Base-by-base conservation (phyloP, 2,329 filamentous ascomycete species). In the Botrytis paeoniae region DNA sequence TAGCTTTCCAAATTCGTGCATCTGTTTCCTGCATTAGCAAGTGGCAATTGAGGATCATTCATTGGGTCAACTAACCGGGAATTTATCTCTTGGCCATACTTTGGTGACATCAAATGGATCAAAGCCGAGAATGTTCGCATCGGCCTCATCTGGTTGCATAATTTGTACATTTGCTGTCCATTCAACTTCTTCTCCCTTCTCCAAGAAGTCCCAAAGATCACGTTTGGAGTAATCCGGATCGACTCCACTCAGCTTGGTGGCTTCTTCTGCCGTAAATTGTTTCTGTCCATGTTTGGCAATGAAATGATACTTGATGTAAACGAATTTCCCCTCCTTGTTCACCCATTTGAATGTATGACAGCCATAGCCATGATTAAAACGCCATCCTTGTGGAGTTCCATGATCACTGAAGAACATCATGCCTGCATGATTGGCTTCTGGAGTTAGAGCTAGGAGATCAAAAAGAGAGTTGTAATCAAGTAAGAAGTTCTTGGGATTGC, bases 321-420 rank as follows among this genome's bases (percentile, higher is more conserved):
- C 83, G 81, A 85, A 88, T 12, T 83, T 83, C 64, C 86, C 86
- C 51, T 87, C 84, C 14, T 85, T 83, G 77, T 88, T 88, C 75
- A 85, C 83, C 78, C 86, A 84, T 77, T 88, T 88, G 78, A 86
- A 85, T 0, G 86, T 87, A 78, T 89, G 85, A 2, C 86, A 86
- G 7, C 83, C 84, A 78, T 87, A 88, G 7, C 84, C 86, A 78
- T 89, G 85, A 82, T 88, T 86, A 76, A 86, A 81, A 35, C 87
- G 82, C 75, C 86, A 87, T 0, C 84, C 85, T 71, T 85, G 84
- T 0, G 87, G 87, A 14, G 86, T 88, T 4, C 88, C 87, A 20
- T 86, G 83, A 74, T 89, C 86, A 25, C 85, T 86, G 80, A 89
- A 88, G 1, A 89, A 81, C 61, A 86, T 84, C 86, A 89, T 89